Percentiles rank a stretch among this genome's conserved stretches.
phyloP scores from a whole-genome alignment of 2,329 filamentous ascomycete genomes.

The Arthrobotrys conoides region DNA sequence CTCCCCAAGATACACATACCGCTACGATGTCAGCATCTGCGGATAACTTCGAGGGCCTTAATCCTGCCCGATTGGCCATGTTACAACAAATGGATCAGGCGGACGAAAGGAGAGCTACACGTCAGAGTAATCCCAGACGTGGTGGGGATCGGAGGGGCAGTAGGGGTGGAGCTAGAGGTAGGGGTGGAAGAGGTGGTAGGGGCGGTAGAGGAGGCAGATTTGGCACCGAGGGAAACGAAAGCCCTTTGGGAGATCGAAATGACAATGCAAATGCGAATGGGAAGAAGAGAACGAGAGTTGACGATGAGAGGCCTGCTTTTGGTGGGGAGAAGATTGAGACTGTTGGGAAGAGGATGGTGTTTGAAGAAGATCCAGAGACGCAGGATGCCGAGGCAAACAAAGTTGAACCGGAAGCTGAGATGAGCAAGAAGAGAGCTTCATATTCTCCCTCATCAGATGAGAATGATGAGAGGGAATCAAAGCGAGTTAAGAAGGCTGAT shows the following conservation, averaged over 20 bases:
- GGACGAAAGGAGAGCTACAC: conserved; percentile 10
- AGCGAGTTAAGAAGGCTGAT: conserved; percentile 28
- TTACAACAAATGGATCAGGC: conserved; percentile 41
- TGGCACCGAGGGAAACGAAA: neutral
- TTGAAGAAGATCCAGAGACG: conserved; percentile 12
- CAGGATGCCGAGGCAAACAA: neutral
- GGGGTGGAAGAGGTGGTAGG: conserved; percentile 11
- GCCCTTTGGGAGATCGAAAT: neutral
- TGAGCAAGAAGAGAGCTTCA: neutral
- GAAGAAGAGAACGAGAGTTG: conserved; percentile 34
- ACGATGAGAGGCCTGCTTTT: neutral
- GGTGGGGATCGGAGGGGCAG: neutral
- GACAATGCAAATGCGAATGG: conserved; percentile 11
- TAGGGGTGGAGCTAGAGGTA: conserved; percentile 14
- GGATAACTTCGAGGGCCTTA: conserved; percentile 43
- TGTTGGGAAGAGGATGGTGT: conserved; percentile 40
- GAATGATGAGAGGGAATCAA: conserved; percentile 7
- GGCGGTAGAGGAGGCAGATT: conserved; percentile 19
- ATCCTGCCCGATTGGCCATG: conserved; percentile 52
- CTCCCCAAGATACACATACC: neutral
- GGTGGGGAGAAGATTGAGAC: conserved; percentile 50
- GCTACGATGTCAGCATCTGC: conserved; percentile 35
- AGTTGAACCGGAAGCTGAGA: neutral
- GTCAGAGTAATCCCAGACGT: conserved; percentile 6
- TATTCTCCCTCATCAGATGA: conserved; percentile 5